Base-by-base conservation (phyloP, 2,329 filamentous ascomycete genomes). In the Dryadomyces quercus-mongolicae region DNA sequence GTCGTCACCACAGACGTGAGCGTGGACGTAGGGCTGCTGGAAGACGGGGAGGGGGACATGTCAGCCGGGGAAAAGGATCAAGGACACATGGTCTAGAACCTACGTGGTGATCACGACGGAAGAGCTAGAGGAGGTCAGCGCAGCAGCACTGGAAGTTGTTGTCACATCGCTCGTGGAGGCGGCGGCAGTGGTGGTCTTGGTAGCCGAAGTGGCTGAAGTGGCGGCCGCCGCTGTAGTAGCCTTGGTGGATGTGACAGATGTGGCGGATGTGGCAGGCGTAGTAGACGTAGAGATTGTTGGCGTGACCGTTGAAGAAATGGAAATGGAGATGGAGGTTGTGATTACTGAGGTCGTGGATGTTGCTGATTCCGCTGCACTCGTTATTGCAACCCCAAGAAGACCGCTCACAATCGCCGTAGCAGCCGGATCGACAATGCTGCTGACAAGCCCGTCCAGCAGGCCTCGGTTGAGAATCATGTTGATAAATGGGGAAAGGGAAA, bases 1-100 rank as follows among this genome's bases (percentile, higher is more conserved):
- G 45, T 54, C 2, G 58, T 56, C 21, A 58, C 44, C 16, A 59
- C 34, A 0, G 58, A 55, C 2, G 56, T 56, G 2, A 57, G 46
- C 1, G 58, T 58, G 16, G 55, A 56, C 4, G 55, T 56, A 8
- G 55, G 31, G 2, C 31, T 45, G 3, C 13, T 13, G 20, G 42
- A 45, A 20, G 31, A 38, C 9, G 34, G 3, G 21, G 40, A 7
- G 34, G 3, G 21, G 40, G 8, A 31, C 12, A 44, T n/a, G 16
- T n/a, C 12, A 16, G 16, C 12, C 38, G 38, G 38, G 25, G 25
- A 31, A 31, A 31, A 31, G 25, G 25, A 31, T 4, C 25, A 31
- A 31, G 25, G 25, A 8, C 25, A n/a, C 25, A 31, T 31, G 25
- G 25, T 31, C 25, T 31, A 31, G 25, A 31, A 31, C 25, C 25